phyloP scores from a whole-genome alignment of 768 basidiomycete species.

The Tephrocybe sp. region DNA sequence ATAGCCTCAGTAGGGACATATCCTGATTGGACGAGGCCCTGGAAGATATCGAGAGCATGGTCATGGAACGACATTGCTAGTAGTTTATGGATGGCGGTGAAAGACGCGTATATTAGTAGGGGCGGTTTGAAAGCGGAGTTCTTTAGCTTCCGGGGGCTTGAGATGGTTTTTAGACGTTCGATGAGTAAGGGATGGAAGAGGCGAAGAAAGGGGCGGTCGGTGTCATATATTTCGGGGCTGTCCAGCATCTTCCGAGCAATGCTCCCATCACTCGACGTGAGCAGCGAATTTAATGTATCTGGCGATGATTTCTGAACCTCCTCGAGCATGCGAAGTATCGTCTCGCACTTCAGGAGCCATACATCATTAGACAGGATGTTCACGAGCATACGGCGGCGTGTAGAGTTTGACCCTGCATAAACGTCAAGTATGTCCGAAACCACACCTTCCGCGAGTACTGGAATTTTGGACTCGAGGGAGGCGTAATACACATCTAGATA shows the following conservation, averaged over 20 bases:
- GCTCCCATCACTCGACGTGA: conserved; percentile 2
- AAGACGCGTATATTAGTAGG: conserved; percentile 36
- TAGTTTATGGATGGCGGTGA: conserved; percentile 43
- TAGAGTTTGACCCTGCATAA: conserved; percentile 6
- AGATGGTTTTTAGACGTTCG: conserved; percentile 16
- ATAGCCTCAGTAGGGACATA: conserved; percentile 50
- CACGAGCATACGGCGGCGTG: conserved; percentile 9
- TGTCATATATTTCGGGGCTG: conserved; percentile 7
- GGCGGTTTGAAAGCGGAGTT: conserved; percentile 40
- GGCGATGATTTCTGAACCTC: conserved; percentile 10
- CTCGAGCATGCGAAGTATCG: conserved; percentile 18
- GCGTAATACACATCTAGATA: conserved; percentile 11
- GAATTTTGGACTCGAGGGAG: conserved; percentile 1
- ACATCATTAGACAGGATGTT: conserved; percentile 14
- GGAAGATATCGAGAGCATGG: conserved; percentile 47
- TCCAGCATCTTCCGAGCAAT: conserved; percentile 21
- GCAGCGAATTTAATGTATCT: conserved; percentile 4
- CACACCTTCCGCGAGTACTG: conserved; percentile 18
- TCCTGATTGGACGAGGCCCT: conserved; percentile 41
- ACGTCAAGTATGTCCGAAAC: conserved; percentile 24
- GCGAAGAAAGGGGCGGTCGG: conserved; percentile 23
- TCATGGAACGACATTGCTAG: conserved; percentile 31
- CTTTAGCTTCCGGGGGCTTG: conserved; percentile 24
- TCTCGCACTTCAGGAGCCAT: conserved; percentile 8
- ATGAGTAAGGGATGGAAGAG: conserved; percentile 32